Percentiles rank a stretch among this genome's conserved stretches.
Evolutionary conservation across 2,329 filamentous ascomycete genomes (phyloP).

Genomic region (Ophioceras dolichostomum): DNA sequence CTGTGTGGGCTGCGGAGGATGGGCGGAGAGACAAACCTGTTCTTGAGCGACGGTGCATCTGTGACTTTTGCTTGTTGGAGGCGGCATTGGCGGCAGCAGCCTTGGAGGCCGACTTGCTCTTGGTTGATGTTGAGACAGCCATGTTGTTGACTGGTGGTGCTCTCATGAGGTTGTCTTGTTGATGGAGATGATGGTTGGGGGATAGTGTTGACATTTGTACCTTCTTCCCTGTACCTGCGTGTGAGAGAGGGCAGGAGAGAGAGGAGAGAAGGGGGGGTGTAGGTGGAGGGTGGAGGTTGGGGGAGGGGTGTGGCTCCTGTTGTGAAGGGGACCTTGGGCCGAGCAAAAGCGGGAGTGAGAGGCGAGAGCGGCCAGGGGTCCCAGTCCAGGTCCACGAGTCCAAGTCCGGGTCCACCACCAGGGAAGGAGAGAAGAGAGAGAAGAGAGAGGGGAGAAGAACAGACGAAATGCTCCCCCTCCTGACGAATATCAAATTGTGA

Average conservation of each 20-base stretch:
- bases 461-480: too few species aligned
- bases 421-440: too few species aligned
- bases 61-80: slow-evolving; percentile 56
- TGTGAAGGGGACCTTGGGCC: slow-evolving; percentile 19
- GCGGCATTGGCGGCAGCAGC: slow-evolving; percentile 20
- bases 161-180: slow-evolving; percentile 34
- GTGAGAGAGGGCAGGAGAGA: slow-evolving; percentile 15
- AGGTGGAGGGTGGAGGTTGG: slow-evolving; percentile 10
- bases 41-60: slow-evolving; percentile 89
- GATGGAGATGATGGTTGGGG: slow-evolving; percentile 46
- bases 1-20: slow-evolving; percentile 1
- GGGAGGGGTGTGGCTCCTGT: too few species aligned
- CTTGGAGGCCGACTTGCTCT: slow-evolving; percentile 42
- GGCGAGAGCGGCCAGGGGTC: slow-evolving; percentile 16
- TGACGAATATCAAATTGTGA: slow-evolving; percentile 19
- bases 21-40: slow-evolving; percentile 56
- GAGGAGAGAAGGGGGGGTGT: slow-evolving; percentile 9
- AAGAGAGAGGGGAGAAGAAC: too few species aligned
- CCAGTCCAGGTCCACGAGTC: slow-evolving; percentile 18
- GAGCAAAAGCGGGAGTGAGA: slow-evolving; percentile 27
- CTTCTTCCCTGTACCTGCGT: slow-evolving; percentile 28
- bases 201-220: slow-evolving; percentile 56
- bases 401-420: slow-evolving; percentile 18
- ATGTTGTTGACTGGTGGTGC: slow-evolving; percentile 39
- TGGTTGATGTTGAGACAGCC: slow-evolving; percentile 45